Evolutionary conservation across 192 early-diverging fungal genomes (phyloP).

Genomic region (Coemansia sp.): DNA sequence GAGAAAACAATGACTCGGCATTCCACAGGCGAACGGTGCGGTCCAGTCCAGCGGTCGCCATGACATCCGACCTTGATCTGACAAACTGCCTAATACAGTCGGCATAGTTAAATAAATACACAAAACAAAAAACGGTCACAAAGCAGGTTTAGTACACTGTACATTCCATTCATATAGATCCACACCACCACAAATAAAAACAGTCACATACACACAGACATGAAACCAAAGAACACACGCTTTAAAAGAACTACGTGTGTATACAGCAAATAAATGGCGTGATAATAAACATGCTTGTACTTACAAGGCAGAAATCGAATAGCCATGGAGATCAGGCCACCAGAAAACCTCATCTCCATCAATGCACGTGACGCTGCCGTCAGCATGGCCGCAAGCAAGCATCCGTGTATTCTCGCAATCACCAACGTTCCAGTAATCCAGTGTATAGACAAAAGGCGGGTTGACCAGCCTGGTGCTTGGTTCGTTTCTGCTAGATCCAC

Average conservation of each 20-base stretch:
- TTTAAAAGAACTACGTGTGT: too few species aligned
- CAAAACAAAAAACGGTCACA: background rate
- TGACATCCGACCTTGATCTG: slow-evolving; percentile 15
- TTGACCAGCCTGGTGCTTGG: slow-evolving; percentile 19
- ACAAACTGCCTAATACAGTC: slow-evolving; percentile 31
- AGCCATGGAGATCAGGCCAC: slow-evolving; percentile 28
- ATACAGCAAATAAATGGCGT: too few species aligned
- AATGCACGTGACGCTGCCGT: slow-evolving; percentile 39
- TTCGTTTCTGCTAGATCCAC: background rate
- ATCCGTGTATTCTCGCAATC: background rate
- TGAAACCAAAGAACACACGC: too few species aligned
- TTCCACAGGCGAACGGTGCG: slow-evolving; percentile 28
- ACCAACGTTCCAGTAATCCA: slow-evolving; percentile 16
- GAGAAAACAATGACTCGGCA: slow-evolving; percentile 14
- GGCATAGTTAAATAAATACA: slow-evolving; percentile 1
- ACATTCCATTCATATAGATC: too few species aligned
- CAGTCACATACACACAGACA: too few species aligned
- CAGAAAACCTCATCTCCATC: slow-evolving; percentile 1
- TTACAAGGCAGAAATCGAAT: slow-evolving; percentile 45
- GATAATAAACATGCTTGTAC: too few species aligned
- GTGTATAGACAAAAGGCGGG: slow-evolving; percentile 44
- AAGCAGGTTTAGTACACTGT: too few species aligned
- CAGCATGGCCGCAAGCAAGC: slow-evolving; percentile 45
- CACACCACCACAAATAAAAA: background rate
- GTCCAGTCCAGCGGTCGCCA: slow-evolving; percentile 44